Percentiles rank a stretch among this genome's conserved stretches.
Evolutionary conservation across 768 basidiomycete genomes (phyloP).

Genomic region (Suillus decipiens): DNA sequence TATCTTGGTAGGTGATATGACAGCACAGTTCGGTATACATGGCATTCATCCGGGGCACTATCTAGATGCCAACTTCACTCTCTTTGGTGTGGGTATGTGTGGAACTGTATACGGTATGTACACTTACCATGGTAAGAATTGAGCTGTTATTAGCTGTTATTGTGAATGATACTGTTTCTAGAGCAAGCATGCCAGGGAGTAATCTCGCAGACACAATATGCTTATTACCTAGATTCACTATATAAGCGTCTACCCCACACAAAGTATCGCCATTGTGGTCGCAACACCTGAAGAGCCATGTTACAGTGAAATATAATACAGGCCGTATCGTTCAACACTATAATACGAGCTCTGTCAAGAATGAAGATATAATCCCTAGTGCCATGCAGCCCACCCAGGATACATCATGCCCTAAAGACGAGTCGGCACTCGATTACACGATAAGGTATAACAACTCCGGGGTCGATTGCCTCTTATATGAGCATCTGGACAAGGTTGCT

Average conservation of each 20-base stretch:
- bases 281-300: conserved; percentile 1
- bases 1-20: conserved; percentile 55
- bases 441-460: conserved; percentile 25
- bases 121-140: conserved; percentile 44
- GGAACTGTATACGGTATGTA: conserved; percentile 53
- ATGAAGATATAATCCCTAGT: conserved; percentile 36
- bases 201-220: neutral
- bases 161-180: conserved; percentile 7
- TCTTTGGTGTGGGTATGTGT: conserved; percentile 55
- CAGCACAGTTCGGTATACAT: conserved; percentile 7
- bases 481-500: conserved; percentile 89
- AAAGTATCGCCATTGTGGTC: conserved; percentile 12
- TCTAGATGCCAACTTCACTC: conserved; percentile 54
- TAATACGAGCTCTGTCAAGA: neutral
- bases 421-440: conserved; percentile 13
- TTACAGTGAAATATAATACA: neutral
- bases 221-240: neutral
- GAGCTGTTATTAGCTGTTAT: conserved; percentile 3
- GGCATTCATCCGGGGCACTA: neutral
- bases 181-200: conserved; percentile 30
- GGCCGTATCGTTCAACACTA: neutral
- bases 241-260: conserved; percentile 13
- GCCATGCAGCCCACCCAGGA: conserved; percentile 86
- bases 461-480: conserved; percentile 85
- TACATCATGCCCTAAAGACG: conserved; percentile 81